phyloP scores from a whole-genome alignment of 1,139 yeast species.

The Sugiyamaella novakii region DNA sequence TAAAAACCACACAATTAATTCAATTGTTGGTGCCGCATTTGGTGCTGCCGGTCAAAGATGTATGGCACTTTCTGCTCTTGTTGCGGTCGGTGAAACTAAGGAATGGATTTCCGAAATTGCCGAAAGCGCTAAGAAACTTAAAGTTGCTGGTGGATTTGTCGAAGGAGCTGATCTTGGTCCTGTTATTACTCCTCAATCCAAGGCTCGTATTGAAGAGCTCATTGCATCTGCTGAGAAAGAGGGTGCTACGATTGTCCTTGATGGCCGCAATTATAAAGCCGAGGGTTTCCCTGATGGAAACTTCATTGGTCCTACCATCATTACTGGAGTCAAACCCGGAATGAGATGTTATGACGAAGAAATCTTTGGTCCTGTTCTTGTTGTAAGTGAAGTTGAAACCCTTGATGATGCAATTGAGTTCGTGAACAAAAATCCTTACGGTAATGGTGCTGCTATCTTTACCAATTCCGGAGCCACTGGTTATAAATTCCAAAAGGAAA shows the following conservation, averaged over 20 bases:
- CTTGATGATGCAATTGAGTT: constrained; percentile 72
- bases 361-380: constrained; percentile 75
- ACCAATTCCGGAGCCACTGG: constrained; percentile 71
- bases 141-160: constrained; percentile 70
- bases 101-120: constrained; percentile 66
- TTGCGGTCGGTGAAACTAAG: constrained; percentile 70
- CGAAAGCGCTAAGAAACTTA: constrained; percentile 58
- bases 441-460: constrained; percentile 74
- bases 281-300: constrained; percentile 65
- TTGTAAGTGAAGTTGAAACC: constrained; percentile 64
- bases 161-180: constrained; percentile 69
- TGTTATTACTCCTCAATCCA: constrained; percentile 62
- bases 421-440: constrained; percentile 66
- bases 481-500: constrained; percentile 68
- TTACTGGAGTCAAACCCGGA: constrained; percentile 65
- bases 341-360: constrained; percentile 75
- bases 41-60: constrained; percentile 89
- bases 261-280: constrained; percentile 60
- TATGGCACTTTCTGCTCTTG: constrained; percentile 77
- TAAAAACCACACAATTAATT: constrained; percentile 64
- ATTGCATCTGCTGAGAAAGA: constrained; percentile 57
- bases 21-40: constrained; percentile 75
- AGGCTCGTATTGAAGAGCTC: constrained; percentile 56
- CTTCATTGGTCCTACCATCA: constrained; percentile 73
- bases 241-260: constrained; percentile 62